Conservation (phyloP, 805 yeast species). For the Danielia oregonensis region DNA sequence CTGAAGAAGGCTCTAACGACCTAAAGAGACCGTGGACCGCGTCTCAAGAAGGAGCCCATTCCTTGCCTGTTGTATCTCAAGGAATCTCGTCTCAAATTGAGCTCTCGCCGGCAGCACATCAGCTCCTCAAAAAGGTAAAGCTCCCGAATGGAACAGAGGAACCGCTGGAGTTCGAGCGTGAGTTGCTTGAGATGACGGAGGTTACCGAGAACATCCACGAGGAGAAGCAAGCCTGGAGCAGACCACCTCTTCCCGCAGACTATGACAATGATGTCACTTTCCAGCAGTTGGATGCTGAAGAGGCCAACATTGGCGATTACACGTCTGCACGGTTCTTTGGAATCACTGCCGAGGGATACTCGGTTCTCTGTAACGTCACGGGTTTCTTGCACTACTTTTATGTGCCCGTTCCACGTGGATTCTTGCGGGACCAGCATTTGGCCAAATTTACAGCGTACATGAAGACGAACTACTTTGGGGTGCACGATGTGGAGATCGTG, state of each 20-base stretch:
- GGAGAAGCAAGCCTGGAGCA: slow-evolving; percentile 43
- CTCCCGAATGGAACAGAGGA: slow-evolving; percentile 31
- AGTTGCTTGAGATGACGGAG: slow-evolving; percentile 15
- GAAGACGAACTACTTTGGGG: slow-evolving; percentile 48
- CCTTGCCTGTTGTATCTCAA: slow-evolving; percentile 30
- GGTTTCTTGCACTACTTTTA: slow-evolving; percentile 89
- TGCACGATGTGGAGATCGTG: slow-evolving; percentile 60
- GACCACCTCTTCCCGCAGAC: slow-evolving; percentile 53
- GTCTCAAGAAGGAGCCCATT: slow-evolving; percentile 24
- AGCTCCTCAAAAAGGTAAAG: slow-evolving; percentile 31
- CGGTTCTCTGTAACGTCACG: slow-evolving; percentile 83
- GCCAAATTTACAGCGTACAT: slow-evolving; percentile 44
- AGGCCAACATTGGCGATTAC: slow-evolving; percentile 53
- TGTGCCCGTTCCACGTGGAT: slow-evolving; percentile 85
- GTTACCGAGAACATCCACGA: slow-evolving; percentile 21
- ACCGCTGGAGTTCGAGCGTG: slow-evolving; percentile 28
- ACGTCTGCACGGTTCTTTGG: slow-evolving; percentile 85
- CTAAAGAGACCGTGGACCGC: slow-evolving; percentile 11
- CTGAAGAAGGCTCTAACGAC: not conserved
- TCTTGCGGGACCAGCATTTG: slow-evolving; percentile 53
- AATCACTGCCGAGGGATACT: slow-evolving; percentile 81
- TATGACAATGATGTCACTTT: slow-evolving; percentile 58
- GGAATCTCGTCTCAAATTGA: slow-evolving; percentile 17
- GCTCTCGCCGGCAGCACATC: slow-evolving; percentile 28
- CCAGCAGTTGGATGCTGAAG: slow-evolving; percentile 96